Evolutionary conservation across 208 protist genomes (phyloP), one percentile per base, ranked within the genome.

Genomic region (Naegleria gruberi): DNA sequence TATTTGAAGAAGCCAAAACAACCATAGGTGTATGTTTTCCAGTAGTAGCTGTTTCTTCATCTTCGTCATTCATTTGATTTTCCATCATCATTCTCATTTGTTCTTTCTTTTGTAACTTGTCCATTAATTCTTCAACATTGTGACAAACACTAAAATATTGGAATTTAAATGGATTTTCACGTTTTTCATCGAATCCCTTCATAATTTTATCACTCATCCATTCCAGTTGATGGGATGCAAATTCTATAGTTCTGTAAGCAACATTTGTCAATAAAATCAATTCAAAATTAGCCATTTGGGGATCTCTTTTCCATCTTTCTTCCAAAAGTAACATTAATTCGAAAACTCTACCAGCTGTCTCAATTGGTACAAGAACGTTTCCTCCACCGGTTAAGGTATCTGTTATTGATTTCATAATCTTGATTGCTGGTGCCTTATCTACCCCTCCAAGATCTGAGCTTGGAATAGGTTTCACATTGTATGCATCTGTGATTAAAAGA

Each of bases 291-390:
- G 41, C 37, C 0, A 95, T 57, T 30, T 89, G 30, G 7, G 90
- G 47, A n/a, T 93, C 26, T 41, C 47, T 47, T 44, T 57, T 81
- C 95, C 95, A 97, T 43, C 92, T 51, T 7, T 91, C 44, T 19
- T 97, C 94, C 6, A 97, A 91, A 7, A 91, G 57, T 15, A 96
- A 87, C 51, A 94, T 41, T 26, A 97, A 74, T 73, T 97, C 95
- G 0, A 97, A 85, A 1, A 94, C 87, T 46, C 96, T 90, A 8
- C 92, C 92, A 7, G 96, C 94, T 12, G 95, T 92, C 90, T 97
- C 96, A 5, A 90, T 81, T 12, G 96, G 95, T 41, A 97, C 81
- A 8, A 97, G 85, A 4, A 97, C 94, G 44, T 96, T 97, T 8
- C 96, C 96, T 84, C 91, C 96, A 12, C 85, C 57, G 15, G 92